These are phyloP conservation scores for Lecanoromycetidae sp. DNA, from an alignment of 2,329 filamentous ascomycete species.

Conservation along the genomic window DNA sequence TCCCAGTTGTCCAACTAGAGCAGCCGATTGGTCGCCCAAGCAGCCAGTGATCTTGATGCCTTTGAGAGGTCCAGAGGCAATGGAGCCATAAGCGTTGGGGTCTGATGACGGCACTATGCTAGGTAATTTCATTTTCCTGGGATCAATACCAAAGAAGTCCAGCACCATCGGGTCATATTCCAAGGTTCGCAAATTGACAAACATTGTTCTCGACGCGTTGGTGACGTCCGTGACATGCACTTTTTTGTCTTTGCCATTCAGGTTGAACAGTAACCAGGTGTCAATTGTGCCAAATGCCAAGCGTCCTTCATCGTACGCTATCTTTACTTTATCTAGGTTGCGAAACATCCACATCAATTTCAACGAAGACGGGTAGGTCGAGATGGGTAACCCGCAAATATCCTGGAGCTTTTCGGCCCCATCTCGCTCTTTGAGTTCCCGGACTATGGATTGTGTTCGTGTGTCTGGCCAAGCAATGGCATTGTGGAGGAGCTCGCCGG, in stretches of 20 bases:
- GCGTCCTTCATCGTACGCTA: slow-evolving; percentile 63
- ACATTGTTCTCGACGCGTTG: slow-evolving; percentile 86
- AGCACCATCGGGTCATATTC: slow-evolving; percentile 68
- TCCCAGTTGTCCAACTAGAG: slow-evolving; percentile 73
- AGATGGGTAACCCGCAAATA: slow-evolving; percentile 69
- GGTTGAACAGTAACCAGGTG: slow-evolving; percentile 73
- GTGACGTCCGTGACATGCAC: slow-evolving; percentile 74
- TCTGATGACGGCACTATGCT: slow-evolving; percentile 74
- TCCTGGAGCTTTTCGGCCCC: slow-evolving; percentile 58
- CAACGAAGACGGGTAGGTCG: slow-evolving; percentile 76
- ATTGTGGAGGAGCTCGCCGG: slow-evolving; percentile 68
- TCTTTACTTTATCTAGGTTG: slow-evolving; percentile 55
- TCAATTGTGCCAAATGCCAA: slow-evolving; percentile 81
- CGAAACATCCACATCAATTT: slow-evolving; percentile 74
- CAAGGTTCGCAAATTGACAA: slow-evolving; percentile 74
- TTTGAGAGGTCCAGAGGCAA: slow-evolving; percentile 53
- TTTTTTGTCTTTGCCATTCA: slow-evolving; percentile 56
- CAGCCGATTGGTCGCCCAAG: slow-evolving; percentile 75
- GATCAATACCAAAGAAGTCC: slow-evolving; percentile 66
- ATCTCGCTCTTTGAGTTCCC: slow-evolving; percentile 57
- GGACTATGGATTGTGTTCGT: slow-evolving; percentile 61
- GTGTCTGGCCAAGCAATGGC: slow-evolving; percentile 89
- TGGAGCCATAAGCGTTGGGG: slow-evolving; percentile 55
- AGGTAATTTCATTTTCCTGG: slow-evolving; percentile 61
- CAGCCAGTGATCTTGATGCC: slow-evolving; percentile 70